Evolutionary conservation across 495 filamentous ascomycete genomes (phyloP), one percentile per base, ranked within the genome.

Genomic region (Tetracladium marchalianum): DNA sequence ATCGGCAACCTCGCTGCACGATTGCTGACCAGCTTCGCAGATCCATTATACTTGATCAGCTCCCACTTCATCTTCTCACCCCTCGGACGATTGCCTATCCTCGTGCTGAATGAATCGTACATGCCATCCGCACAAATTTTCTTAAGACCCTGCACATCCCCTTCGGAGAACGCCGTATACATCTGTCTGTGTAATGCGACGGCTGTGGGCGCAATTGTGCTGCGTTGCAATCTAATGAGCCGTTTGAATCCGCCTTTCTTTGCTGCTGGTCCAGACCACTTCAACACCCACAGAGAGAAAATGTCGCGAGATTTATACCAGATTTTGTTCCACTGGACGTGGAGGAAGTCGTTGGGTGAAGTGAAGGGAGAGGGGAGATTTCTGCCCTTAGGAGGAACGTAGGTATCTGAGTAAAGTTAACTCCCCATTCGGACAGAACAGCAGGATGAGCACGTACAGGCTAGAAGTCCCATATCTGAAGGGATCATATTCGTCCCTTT

Each of bases 161-260:
- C 85, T 11, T 61, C 50, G 24, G 87, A 87, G 46, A 90, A 75
- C 8, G 83, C 80, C 45, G 71, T 72, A 54, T 85, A 83, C 80
- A 94, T 85, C 50, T 69, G 58, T 17, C 65, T 52, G 58, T 94
- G 82, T 11, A 92, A 64, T 0, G 67, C 67, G 43, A 73, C 65
- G 11, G 80, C 83, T 9, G 66, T 66, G 13, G 69, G 65, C 11
- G 69, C 66, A 19, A 71, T 62, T 31, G 61, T 43, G 27, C 62
- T 52, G 11, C 64, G 64, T 10, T 71, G 58, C 31, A 69, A 48
- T 49, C 67, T 69, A 52, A 64, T 24, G 8, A 19, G 19, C 9
- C 53, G 44, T 6, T 34, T 47, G 16, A 27, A 44, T 27, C 41
- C 40, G 5, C n/a, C 13, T 6, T 37, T 41, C 12, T 10, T 32